Evolutionary conservation across 148 eudicot species (phyloP).

Genomic region (Oxyria digyna): DNA sequence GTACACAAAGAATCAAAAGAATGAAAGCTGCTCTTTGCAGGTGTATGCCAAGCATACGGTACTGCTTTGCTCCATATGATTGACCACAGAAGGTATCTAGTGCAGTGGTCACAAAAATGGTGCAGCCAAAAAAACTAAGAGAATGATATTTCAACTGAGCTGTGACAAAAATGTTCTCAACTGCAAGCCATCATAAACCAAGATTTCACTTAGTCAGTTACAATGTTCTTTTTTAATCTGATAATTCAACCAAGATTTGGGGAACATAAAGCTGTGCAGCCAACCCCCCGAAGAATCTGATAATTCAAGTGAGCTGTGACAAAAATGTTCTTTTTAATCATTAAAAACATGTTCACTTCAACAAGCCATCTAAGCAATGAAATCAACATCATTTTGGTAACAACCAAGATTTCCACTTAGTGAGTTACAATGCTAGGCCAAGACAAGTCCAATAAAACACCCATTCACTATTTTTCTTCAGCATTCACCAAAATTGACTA

Average conservation of each 20-base stretch:
- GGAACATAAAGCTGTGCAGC: not conserved
- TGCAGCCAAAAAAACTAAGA: not conserved
- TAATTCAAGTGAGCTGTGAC: too few relatives aligned
- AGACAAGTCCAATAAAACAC: not conserved
- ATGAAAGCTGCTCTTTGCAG: conserved; percentile 24
- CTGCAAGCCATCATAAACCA: not conserved
- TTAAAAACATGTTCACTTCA: too few relatives aligned
- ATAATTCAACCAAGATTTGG: too few relatives aligned
- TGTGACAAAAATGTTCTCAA: not conserved
- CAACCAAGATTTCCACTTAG: too few relatives aligned
- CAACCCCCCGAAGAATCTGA: not conserved
- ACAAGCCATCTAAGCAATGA: too few relatives aligned
- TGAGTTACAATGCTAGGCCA: not conserved
- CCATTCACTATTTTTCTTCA: not conserved
- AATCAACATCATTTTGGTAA: too few relatives aligned
- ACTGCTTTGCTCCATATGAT: conserved; percentile 37
- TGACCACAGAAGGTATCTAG: conserved; percentile 44
- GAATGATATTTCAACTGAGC: too few relatives aligned
- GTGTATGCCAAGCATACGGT: conserved; percentile 35
- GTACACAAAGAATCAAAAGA: too few relatives aligned
- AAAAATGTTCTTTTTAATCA: not conserved
- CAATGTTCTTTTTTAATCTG: too few relatives aligned
- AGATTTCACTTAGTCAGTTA: not conserved
- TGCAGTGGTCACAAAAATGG: conserved; percentile 10
- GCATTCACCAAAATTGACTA: not conserved